Conservation (phyloP, 352 stramenopile genomes). For the Phytophthora pistaciae region DNA sequence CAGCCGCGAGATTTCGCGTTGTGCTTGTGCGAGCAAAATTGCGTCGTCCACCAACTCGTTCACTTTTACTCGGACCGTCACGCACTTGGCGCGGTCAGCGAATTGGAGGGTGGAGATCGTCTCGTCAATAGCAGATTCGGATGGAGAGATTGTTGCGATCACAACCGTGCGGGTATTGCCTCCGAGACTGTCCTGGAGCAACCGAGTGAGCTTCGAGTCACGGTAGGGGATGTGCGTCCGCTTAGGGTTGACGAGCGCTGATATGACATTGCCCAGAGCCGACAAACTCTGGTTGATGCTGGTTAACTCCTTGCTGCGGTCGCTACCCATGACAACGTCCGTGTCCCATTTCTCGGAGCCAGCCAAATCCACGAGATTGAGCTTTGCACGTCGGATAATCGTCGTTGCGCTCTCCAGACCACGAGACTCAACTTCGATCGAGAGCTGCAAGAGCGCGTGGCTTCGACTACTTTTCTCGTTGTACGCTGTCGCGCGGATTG, state of each 20-base stretch:
- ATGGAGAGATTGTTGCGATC: conserved; percentile 91
- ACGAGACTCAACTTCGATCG: conserved; percentile 81
- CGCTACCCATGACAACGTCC: conserved; percentile 67
- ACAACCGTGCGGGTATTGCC: conserved; percentile 93
- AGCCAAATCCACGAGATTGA: conserved; percentile 94
- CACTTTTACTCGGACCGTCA: conserved; percentile 76
- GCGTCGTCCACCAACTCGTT: conserved; percentile 89
- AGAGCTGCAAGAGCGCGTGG: conserved; percentile 89
- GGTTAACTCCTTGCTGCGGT: conserved; percentile 88
- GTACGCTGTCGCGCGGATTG: conserved; percentile 87
- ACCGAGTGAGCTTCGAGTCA: conserved; percentile 97
- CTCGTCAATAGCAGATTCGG: conserved; percentile 81
- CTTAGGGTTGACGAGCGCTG: conserved; percentile 74
- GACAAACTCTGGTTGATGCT: conserved; percentile 94
- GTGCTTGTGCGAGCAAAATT: conserved; percentile 75
- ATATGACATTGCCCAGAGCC: conserved; percentile 91
- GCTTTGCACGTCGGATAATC: conserved; percentile 82
- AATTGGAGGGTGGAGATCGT: conserved; percentile 93
- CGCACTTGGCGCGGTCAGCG: conserved; percentile 83
- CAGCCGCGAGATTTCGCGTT: conserved; percentile 74
- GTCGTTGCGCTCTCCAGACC: conserved; percentile 70
- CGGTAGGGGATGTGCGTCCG: conserved; percentile 95
- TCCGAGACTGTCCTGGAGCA: conserved; percentile 86
- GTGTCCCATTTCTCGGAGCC: conserved; percentile 94
- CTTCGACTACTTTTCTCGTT: conserved; percentile 91